phyloP scores from a whole-genome alignment of 257 asterid genomes.

The Lavandula angustifolia region DNA sequence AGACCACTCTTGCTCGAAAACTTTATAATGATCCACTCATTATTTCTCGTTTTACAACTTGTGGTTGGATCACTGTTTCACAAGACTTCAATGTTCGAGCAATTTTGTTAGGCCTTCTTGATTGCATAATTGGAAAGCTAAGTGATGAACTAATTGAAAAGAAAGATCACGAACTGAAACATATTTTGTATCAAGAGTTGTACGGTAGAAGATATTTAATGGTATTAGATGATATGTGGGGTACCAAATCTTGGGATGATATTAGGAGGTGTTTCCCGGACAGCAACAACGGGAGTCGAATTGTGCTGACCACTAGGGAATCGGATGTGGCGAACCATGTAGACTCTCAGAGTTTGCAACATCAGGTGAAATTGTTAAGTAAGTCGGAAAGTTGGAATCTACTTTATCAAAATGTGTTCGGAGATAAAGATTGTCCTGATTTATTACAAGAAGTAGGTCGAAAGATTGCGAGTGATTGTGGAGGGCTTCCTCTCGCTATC shows the following conservation, averaged over 20 bases:
- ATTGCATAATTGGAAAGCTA: background rate
- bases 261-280: slow-evolving; percentile 9
- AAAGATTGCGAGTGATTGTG: too few relatives aligned
- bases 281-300: slow-evolving; percentile 9
- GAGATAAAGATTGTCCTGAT: too few relatives aligned
- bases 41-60: background rate
- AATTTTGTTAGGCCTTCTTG: background rate
- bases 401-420: too few relatives aligned
- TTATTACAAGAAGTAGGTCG: too few relatives aligned
- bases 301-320: slow-evolving; percentile 22
- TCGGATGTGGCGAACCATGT: slow-evolving; percentile 2
- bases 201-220: slow-evolving; percentile 8
- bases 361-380: slow-evolving; percentile 23
- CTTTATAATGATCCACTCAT: slow-evolving; percentile 2
- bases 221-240: slow-evolving; percentile 26
- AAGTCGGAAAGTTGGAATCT: slow-evolving; percentile 17
- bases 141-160: background rate
- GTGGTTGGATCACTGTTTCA: too few relatives aligned
- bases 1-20: slow-evolving; percentile 1
- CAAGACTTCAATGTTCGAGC: too few relatives aligned
- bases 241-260: slow-evolving; percentile 21
- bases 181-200: slow-evolving; percentile 2
- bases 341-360: background rate
- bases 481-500: too few relatives aligned
- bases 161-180: background rate